Conservation (phyloP, 108 stramenopile genomes). For the Fistulifera solaris region DNA sequence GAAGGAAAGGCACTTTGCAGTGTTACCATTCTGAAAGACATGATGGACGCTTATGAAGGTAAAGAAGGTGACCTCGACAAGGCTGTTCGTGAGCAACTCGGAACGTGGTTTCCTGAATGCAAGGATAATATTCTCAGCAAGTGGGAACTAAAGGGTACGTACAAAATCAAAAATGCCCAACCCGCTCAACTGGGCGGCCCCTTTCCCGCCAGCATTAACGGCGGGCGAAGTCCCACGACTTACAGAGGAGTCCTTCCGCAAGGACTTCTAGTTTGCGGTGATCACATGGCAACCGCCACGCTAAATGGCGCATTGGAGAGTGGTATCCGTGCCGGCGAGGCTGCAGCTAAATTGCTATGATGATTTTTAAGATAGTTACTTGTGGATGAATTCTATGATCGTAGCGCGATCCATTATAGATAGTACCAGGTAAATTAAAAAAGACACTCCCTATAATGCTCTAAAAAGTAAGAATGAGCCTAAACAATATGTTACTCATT, state of each 20-base stretch:
- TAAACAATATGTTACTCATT: no score
- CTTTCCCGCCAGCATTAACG: slow-evolving; percentile 48
- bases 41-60: slow-evolving; percentile 40
- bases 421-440: no score
- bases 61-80: slow-evolving; percentile 42
- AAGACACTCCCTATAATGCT: no score
- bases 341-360: slow-evolving; percentile 18
- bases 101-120: slow-evolving; percentile 54
- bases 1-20: slow-evolving; percentile 57
- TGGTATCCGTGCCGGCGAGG: slow-evolving; percentile 57
- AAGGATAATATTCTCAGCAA: slow-evolving; percentile 35
- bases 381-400: no score
- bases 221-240: slow-evolving; percentile 42
- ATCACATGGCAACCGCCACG: slow-evolving; percentile 84
- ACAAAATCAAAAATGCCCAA: slow-evolving; percentile 66
- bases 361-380: not conserved
- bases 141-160: slow-evolving; percentile 55
- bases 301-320: slow-evolving; percentile 81
- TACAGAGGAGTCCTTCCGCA: slow-evolving; percentile 45
- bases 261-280: slow-evolving; percentile 70
- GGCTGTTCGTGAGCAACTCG: slow-evolving; percentile 49
- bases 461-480: no score
- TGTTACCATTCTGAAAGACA: slow-evolving; percentile 54
- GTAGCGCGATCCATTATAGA: no score
- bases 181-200: slow-evolving; percentile 49